A percentile compares a stretch with the other conserved stretches of the same genome.
Evolutionary conservation across 257 asterid genomes (phyloP).

Genomic region (Anisodus tanguticus): DNA sequence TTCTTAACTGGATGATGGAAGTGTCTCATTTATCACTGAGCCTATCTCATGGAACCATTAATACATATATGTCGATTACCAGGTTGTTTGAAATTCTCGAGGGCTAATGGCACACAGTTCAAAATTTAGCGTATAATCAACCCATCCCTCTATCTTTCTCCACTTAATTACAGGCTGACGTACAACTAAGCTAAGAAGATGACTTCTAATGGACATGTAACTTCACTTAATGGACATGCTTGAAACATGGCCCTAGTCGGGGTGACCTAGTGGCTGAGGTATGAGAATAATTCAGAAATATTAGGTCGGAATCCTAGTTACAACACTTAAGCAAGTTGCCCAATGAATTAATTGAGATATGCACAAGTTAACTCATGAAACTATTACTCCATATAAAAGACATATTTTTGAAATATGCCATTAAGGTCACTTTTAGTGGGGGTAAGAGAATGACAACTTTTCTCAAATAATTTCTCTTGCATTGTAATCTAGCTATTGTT

Average conservation of each 20-base stretch:
- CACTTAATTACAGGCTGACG: background rate
- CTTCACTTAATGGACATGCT: background rate
- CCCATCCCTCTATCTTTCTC: background rate
- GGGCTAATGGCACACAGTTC: background rate
- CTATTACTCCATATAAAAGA: background rate
- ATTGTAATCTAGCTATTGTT: background rate
- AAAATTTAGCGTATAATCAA: background rate
- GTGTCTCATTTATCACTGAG: constrained; percentile 16
- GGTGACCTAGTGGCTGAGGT: background rate
- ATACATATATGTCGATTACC: background rate
- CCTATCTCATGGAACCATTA: background rate
- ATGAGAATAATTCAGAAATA: background rate
- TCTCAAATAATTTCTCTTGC: background rate
- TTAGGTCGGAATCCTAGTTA: background rate
- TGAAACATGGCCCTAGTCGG: background rate
- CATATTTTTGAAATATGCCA: background rate
- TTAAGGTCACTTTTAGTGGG: background rate
- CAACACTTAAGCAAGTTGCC: background rate
- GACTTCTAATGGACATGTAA: background rate
- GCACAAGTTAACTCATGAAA: background rate
- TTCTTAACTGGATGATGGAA: constrained; percentile 24
- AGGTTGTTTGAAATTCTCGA: background rate
- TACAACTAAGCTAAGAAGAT: background rate
- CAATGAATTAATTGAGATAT: background rate
- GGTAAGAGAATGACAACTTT: background rate